phyloP scores from a whole-genome alignment of 805 yeast species.

The Sugiyamaella boreocaroliniensis region DNA sequence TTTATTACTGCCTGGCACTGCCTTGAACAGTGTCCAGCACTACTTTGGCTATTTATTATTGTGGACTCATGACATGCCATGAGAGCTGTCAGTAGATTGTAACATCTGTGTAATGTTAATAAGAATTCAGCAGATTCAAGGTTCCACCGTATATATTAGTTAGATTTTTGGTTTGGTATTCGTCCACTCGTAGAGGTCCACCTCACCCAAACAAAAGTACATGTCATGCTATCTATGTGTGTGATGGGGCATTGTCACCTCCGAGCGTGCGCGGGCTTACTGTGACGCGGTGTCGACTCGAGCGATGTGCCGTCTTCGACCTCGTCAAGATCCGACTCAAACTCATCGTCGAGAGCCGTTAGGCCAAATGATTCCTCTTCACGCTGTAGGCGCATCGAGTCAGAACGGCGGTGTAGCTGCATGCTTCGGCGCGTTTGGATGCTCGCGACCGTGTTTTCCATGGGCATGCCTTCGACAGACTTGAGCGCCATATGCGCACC shows the following conservation, averaged over 20 bases:
- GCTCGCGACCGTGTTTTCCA: conserved; percentile 79
- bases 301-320: conserved; percentile 5
- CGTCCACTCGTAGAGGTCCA: no score
- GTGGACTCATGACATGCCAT: no score
- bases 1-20: no score
- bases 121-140: not conserved
- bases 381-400: conserved; percentile 24
- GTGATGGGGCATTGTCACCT: not conserved
- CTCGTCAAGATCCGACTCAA: conserved; percentile 8
- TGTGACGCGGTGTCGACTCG: conserved; percentile 1
- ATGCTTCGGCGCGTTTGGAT: conserved; percentile 70
- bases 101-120: not conserved
- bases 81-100: not conserved
- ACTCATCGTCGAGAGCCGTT: conserved; percentile 28
- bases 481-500: conserved; percentile 37
- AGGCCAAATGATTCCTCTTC: conserved; percentile 32
- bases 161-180: no score
- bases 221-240: not conserved
- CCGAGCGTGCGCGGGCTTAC: not conserved
- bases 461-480: conserved; percentile 63
- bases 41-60: not conserved
- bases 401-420: conserved; percentile 47
- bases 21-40: no score
- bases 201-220: not conserved
- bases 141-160: no score